Base-by-base conservation (phyloP, 108 stramenopile genomes). In the Cyclotella kingstonii region DNA sequence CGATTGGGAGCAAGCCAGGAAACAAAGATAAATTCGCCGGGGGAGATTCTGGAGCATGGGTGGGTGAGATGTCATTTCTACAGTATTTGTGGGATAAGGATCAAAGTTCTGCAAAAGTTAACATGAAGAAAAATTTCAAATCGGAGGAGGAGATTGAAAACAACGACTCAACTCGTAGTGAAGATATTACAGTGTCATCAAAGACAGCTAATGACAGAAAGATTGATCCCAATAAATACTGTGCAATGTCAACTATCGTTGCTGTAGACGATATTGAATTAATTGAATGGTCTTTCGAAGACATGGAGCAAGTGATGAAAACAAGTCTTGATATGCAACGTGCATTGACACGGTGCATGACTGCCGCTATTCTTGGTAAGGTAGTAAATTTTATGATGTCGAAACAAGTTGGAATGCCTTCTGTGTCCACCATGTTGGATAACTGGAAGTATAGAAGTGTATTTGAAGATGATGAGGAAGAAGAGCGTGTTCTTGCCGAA, bases 51-150 rank as follows among this genome's bases (percentile, higher is more conserved):
- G 91, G 91, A 7, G 87, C 91, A 6, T 93, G 87, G 87, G 56
- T 89, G 19, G 91, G 91, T 22, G 91, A 93, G 70, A 87, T 93
- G 76, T 77, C 87, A 5, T 87, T 93, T 50, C 56, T 93, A 21
- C 81, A 86, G 51, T 47, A 50, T 8, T 54, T 79, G 28, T 83
- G 83, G 81, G 74, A 75, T 22, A 73, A 54, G 18, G 73, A 78
- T 53, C 57, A 60, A n/a, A n/a, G n/a, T 54, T 48, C 56, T 36
- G 22, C 56, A 50, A 70, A 78, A 43, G 30, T 43, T 21, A 26
- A 31, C 15, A 66, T 54, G 23, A 54, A 31, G 11, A 51, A 54
- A 43, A 44, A 43, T 19, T 39, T 23, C 2, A 54, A 63, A 30
- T 41, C 31, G 15, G 33, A 60, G 6, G 36, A 58, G 17, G 5